These are phyloP conservation scores for Hansenula anomala DNA, from an alignment of 1,139 yeast genomes.

Conservation along the genomic window DNA sequence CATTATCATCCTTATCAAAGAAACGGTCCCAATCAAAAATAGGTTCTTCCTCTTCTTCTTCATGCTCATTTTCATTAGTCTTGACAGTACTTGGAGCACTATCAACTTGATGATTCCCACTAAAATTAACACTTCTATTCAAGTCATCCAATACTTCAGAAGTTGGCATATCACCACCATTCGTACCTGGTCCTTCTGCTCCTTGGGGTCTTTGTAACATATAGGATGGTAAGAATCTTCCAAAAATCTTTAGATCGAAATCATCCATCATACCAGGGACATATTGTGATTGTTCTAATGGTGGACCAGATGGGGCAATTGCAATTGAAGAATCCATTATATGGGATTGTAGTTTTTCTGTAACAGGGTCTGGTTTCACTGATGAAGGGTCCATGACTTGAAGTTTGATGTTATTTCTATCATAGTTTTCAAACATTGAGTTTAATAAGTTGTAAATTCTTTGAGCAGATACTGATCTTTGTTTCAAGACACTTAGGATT, in stretches of 20 bases:
- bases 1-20: constrained; percentile 9
- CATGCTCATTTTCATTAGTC: constrained; percentile 2
- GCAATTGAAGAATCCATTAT: not conserved
- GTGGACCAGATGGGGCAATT: constrained; percentile 1
- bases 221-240: constrained; percentile 74
- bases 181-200: not conserved
- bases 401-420: constrained; percentile 48
- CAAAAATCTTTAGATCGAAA: constrained; percentile 77
- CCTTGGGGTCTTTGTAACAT: constrained; percentile 41
- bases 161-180: constrained; percentile 1
- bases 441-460: constrained; percentile 72
- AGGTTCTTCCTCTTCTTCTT: constrained; percentile 10
- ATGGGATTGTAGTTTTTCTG: not conserved
- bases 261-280: constrained; percentile 77
- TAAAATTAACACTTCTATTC: not conserved
- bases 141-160: not conserved
- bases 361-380: not conserved
- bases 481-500: constrained; percentile 61
- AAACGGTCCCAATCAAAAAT: constrained; percentile 15
- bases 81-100: constrained; percentile 4
- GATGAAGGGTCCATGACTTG: constrained; percentile 10
- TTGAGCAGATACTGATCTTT: constrained; percentile 65
- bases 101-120: no score
- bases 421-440: constrained; percentile 69
- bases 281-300: constrained; percentile 6